phyloP scores from a whole-genome alignment of 495 filamentous ascomycete species.

The Penicillium samsonianum region DNA sequence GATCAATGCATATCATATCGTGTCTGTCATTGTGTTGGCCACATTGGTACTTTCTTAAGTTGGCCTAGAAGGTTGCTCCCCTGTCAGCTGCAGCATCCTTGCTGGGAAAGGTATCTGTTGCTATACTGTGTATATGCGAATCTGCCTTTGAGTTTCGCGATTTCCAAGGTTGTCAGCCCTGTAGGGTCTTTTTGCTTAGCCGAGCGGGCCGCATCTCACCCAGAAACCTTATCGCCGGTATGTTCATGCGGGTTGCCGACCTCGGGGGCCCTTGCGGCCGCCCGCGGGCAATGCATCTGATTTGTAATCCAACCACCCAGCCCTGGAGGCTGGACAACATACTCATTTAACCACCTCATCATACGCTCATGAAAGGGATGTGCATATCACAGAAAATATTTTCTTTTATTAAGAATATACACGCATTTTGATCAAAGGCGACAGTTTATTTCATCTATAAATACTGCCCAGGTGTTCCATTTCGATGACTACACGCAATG shows the following conservation, averaged over 20 bases:
- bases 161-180: too few species aligned
- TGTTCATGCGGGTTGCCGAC: too few species aligned
- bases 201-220: constrained; percentile 27
- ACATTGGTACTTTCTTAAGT: background rate
- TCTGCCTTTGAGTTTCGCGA: background rate
- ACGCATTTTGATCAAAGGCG: background rate
- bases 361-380: too few species aligned
- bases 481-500: background rate
- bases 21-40: background rate
- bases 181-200: constrained; percentile 18
- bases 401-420: background rate
- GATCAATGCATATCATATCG: background rate
- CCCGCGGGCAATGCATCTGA: background rate
- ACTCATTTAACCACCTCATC: too few species aligned
- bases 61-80: background rate
- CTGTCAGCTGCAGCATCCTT: background rate
- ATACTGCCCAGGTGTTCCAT: too few species aligned
- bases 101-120: background rate
- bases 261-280: too few species aligned
- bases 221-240: constrained; percentile 25
- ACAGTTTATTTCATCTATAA: background rate
- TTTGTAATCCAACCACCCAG: background rate
- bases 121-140: background rate
- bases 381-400: background rate
- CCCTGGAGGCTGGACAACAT: too few species aligned